phyloP scores from a whole-genome alignment of 78 protist species.

The Polysphondylium violaceum region DNA sequence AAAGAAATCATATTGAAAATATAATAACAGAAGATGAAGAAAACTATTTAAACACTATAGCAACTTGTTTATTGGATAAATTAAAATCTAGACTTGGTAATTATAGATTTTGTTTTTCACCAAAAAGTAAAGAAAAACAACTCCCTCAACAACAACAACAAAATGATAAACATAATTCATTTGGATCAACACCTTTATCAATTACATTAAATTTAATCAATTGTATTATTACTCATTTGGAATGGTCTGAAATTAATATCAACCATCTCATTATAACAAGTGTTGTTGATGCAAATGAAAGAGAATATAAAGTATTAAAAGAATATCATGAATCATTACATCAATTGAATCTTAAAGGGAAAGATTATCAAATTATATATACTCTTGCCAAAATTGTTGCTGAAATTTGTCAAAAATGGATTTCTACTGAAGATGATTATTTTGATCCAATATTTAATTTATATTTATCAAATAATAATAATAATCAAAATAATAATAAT shows the following conservation, averaged over 20 bases:
- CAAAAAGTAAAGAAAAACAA: background rate
- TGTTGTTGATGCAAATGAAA: slow-evolving; percentile 25
- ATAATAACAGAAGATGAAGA: slow-evolving; percentile 34
- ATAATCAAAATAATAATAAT: background rate
- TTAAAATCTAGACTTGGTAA: slow-evolving; percentile 26
- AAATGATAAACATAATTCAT: background rate
- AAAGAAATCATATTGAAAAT: background rate
- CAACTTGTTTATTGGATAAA: slow-evolving; percentile 12
- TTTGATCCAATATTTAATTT: slow-evolving; percentile 4
- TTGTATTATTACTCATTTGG: background rate
- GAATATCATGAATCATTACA: background rate
- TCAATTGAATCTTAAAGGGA: background rate
- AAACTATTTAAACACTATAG: background rate
- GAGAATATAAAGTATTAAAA: slow-evolving; percentile 11
- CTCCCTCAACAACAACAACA: background rate
- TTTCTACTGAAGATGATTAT: slow-evolving; percentile 6
- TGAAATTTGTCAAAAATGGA: slow-evolving; percentile 15
- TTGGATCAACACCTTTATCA: slow-evolving; percentile 2
- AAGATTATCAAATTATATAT: background rate
- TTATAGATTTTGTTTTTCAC: slow-evolving; percentile 47
- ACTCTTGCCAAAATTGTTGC: slow-evolving; percentile 1
- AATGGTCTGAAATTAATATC: background rate
- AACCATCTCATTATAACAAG: background rate
- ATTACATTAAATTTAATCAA: slow-evolving; percentile 29
- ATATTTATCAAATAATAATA: background rate